Percentiles rank a stretch among this genome's conserved stretches.
phyloP scores from a whole-genome alignment of 208 protist species.

The Leishmania guyanensis region DNA sequence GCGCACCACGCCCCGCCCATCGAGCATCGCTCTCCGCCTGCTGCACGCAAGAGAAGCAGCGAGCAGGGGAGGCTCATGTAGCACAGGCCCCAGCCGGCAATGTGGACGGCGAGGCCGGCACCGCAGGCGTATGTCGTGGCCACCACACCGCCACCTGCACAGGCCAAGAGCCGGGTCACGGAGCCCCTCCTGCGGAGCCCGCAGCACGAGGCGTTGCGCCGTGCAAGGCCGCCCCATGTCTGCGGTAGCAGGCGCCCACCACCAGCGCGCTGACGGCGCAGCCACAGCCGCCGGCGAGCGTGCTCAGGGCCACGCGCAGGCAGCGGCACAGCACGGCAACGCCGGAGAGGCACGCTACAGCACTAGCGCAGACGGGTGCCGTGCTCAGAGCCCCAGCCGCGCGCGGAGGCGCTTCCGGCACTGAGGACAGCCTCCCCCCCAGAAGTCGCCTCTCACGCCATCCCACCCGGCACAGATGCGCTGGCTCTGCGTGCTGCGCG shows the following conservation, averaged over 20 bases:
- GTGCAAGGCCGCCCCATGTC: not conserved
- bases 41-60: no score
- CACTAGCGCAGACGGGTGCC: not conserved
- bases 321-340: slow-evolving; percentile 55
- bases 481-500: no score
- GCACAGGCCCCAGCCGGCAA: slow-evolving; percentile 44
- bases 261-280: slow-evolving; percentile 38
- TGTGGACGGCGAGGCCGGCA: slow-evolving; percentile 44
- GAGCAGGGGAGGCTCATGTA: slow-evolving; percentile 40
- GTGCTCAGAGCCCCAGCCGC: no score
- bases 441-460: no score
- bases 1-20: not conserved
- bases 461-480: no score
- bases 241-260: slow-evolving; percentile 34
- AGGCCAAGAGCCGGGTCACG: not conserved
- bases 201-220: slow-evolving; percentile 2
- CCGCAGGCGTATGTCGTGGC: slow-evolving; percentile 38
- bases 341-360: slow-evolving; percentile 32
- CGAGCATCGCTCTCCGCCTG: no score
- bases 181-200: not conserved
- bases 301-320: slow-evolving; percentile 36
- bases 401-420: no score
- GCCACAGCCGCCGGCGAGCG: no score
- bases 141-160: not conserved
- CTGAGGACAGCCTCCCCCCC: no score